Evolutionary conservation across 345 rosid genomes (phyloP).

Genomic region (Boechera retrofracta): DNA sequence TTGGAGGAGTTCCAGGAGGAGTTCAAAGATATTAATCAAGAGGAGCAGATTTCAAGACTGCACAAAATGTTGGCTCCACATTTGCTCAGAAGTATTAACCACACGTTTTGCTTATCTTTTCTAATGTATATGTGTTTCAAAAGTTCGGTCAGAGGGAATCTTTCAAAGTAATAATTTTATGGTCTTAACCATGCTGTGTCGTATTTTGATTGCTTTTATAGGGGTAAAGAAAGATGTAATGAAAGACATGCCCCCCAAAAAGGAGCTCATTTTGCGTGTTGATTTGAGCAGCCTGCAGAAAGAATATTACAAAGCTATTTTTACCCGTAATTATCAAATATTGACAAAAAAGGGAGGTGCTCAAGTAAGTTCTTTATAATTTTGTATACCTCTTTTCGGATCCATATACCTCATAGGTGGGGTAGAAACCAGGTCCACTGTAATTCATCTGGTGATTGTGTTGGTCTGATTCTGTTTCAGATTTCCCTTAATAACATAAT

Average conservation of each 20-base stretch:
- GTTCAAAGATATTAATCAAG: constrained; percentile 97
- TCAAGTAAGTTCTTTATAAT: constrained; percentile 58
- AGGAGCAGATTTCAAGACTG: constrained; percentile 95
- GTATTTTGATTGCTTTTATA: constrained; percentile 50
- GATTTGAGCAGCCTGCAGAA: constrained; percentile 92
- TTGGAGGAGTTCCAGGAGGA: constrained; percentile 99
- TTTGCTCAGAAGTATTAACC: constrained; percentile 86
- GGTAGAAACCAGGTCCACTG: constrained; percentile 13
- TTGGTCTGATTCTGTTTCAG: constrained; percentile 52
- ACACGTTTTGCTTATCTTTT: constrained; percentile 27
- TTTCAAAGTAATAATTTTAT: background rate
- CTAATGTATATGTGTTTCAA: constrained; percentile 32
- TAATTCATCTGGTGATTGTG: constrained; percentile 32
- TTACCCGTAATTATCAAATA: constrained; percentile 92
- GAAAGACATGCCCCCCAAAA: constrained; percentile 98
- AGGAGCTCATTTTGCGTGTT: constrained; percentile 96
- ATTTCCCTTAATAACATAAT: constrained; percentile 95
- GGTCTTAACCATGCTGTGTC: constrained; percentile 26
- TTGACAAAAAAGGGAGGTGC: constrained; percentile 94
- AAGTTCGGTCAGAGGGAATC: background rate
- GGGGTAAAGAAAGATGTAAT: constrained; percentile 99
- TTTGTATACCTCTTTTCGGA: background rate
- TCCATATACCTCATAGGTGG: constrained; percentile 29
- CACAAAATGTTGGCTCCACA: constrained; percentile 99
- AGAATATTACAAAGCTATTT: constrained; percentile 97